Base-by-base conservation (phyloP, 345 rosid genomes). In the Brassica cretica region DNA sequence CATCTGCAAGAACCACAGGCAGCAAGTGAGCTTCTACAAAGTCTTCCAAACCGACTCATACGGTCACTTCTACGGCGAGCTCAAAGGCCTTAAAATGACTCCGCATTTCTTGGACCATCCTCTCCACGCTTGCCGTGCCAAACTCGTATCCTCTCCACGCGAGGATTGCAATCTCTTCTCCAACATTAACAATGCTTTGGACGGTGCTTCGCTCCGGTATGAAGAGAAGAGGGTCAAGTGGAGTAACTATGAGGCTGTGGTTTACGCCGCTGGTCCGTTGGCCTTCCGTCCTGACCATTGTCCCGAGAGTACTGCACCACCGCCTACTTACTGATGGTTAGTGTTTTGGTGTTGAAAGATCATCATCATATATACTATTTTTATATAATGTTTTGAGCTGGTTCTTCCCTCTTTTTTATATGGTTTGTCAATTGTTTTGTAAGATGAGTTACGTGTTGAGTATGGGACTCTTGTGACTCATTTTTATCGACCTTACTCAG, bases 241-340 rank as follows among this genome's bases (percentile, higher is more conserved):
- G 75, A 75, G 66, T 1, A 66, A 71, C 61, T 85, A 84, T 7
- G 84, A 87, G 61, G 93, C 85, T 14, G 89, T 87, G 63, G 8
- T 93, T 73, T 91, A 89, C 63, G 88, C 94, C 21, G 90, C 97
- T 1, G 97, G 96, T 15, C 97, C 97, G 11, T 72, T 91, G 86
- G 97, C 97, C 76, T 94, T 94, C 87, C 93, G 90, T 29, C 94
- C 94, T 27, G 71, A 82, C 37, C 74, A 85, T 2, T 94, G 97
- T 83, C 81, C 86, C 70, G 76, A 87, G 18, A 71, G 15, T n/a
- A 3, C 80, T 71, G 49, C 81, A 67, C 84, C 77, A 5, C 73
- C 81, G 2, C 77, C 81, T 12, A 60, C 83, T 70, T 76, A 80
- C 67, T 80, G 44, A 64, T 80, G 44, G 61, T 80, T 61, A 46